Evolutionary conservation across 331 rosid species (phyloP).

Genomic region (Saraca asoca): DNA sequence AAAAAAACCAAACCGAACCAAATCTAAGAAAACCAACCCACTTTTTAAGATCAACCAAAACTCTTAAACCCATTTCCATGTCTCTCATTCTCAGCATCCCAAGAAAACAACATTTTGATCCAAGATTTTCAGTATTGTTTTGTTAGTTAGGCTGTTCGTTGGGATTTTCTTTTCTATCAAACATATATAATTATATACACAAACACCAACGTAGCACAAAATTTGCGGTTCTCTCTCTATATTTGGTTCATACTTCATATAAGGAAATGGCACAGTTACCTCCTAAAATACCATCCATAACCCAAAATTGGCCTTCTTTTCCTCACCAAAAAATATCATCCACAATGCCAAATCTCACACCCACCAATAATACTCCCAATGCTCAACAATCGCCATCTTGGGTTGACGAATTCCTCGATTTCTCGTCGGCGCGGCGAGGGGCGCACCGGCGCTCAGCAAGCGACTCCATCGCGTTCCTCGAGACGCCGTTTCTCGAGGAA

Average conservation of each 20-base stretch:
- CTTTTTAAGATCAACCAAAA: neutral
- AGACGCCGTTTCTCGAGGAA: conserved; percentile 42
- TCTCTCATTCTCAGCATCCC: conserved; percentile 43
- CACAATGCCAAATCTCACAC: conserved; percentile 41
- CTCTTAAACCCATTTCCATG: conserved; percentile 26
- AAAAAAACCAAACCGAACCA: conserved; percentile 34
- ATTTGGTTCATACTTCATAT: too few relatives aligned
- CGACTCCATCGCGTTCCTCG: conserved; percentile 79
- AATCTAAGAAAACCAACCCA: conserved; percentile 18
- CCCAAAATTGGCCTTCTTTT: conserved; percentile 72
- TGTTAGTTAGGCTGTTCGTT: conserved; percentile 40
- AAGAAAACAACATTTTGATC: conserved; percentile 38
- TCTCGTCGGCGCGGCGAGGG: conserved; percentile 69
- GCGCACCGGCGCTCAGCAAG: conserved; percentile 76
- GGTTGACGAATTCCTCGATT: conserved; percentile 85
- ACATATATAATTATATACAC: conserved; percentile 9
- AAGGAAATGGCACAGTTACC: conserved; percentile 86
- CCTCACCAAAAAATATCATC: conserved; percentile 44
- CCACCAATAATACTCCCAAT: conserved; percentile 5
- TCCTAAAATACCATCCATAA: conserved; percentile 80
- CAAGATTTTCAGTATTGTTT: conserved; percentile 36
- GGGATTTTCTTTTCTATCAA: conserved; percentile 20
- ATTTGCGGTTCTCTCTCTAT: neutral
- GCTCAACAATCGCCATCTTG: conserved; percentile 45
- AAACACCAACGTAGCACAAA: too few relatives aligned